Evolutionary conservation across 2,329 filamentous ascomycete species (phyloP), one percentile per base, ranked within the genome.

Genomic region (Alternaria sp.): DNA sequence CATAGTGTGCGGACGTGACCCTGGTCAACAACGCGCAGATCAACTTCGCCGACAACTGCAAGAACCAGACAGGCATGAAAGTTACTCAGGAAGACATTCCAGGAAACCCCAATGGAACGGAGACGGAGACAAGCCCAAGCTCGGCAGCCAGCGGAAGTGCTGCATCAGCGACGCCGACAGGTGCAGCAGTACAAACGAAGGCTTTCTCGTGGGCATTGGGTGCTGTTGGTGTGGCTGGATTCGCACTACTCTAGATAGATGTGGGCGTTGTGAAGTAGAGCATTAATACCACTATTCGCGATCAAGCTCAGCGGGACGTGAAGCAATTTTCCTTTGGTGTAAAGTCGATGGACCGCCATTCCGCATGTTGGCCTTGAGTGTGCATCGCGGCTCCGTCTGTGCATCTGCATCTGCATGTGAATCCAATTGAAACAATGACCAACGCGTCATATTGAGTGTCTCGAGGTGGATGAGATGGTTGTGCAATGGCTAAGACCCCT

Each of bases 1-100:
- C 8, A 58, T 64, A 90, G 88, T 94, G 92, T 78, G 89, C 91
- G 74, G 91, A 94, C 71, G 87, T 94, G 68, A 89, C 87, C 25
- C 90, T 94, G 81, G 86, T 84, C 30, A 81, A 82, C 55, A 81
- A 82, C 11, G 83, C 81, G 9, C 82, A 85, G 15, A 75, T 81
- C 25, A 81, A 81, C 33, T 80, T 76, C 69, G 68, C 76, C 21
- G 80, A 81, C 44, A 79, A 84, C 61, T 93, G 90, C 84, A 81
- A 80, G 67, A 91, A 88, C 68, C 84, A 83, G 67, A 87, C 84
- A 10, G 86, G 85, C 33, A 81, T 92, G 47, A 82, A 81, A 5
- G 82, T 85, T 8, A 77, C 58, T 9, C 66, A 71, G 37, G 61
- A 76, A 15, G 69, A 80, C 41, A 82, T 85, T 55, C 72, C 79